Evolutionary conservation across 345 rosid species (phyloP).

Genomic region (Citrus unshiu): DNA sequence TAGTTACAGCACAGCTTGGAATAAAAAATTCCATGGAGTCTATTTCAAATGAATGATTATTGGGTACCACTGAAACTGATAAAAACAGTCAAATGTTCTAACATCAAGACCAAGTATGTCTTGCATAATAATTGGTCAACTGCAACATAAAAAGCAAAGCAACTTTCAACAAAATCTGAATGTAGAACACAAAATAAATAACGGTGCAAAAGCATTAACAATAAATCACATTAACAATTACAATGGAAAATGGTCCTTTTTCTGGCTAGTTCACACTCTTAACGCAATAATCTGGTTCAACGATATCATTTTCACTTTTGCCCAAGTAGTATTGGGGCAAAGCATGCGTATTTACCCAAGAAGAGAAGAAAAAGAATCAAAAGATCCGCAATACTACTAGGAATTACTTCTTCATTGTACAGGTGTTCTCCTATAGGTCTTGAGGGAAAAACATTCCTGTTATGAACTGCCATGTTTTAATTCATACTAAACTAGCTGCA

Average conservation of each 20-base stretch:
- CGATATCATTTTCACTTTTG: neutral
- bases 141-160: neutral
- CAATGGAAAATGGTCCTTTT: neutral
- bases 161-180: neutral
- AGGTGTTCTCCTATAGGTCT: neutral
- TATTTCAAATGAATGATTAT: neutral
- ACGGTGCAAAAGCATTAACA: neutral
- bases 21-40: neutral
- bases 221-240: neutral
- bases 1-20: constrained; percentile 10
- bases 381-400: neutral
- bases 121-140: too few relatives aligned
- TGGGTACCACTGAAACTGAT: neutral
- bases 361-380: neutral
- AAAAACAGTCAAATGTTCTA: neutral
- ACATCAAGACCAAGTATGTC: neutral
- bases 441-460: neutral
- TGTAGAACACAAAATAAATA: neutral
- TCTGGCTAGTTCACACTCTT: neutral
- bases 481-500: neutral
- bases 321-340: neutral
- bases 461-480: neutral
- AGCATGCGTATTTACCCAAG: neutral
- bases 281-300: neutral
- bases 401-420: neutral